phyloP scores from a whole-genome alignment of 257 asterid genomes.

The Rubia yunnanensis region DNA sequence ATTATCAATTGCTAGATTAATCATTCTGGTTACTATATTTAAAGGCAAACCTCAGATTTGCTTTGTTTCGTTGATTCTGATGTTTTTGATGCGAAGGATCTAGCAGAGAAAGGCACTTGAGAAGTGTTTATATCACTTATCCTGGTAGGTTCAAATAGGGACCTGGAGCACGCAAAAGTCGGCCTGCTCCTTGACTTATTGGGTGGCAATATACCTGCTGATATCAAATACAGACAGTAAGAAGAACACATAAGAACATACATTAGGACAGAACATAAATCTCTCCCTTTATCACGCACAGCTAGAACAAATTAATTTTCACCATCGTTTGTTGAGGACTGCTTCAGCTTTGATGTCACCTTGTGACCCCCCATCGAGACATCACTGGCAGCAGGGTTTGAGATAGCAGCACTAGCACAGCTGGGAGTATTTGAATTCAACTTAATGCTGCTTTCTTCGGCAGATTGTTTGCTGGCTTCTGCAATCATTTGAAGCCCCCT shows the following conservation, averaged over 20 bases:
- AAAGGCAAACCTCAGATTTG: slow-evolving; percentile 50
- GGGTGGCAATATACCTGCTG: slow-evolving; percentile 42
- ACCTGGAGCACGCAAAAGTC: slow-evolving; percentile 22
- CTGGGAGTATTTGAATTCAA: slow-evolving; percentile 16
- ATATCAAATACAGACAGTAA: slow-evolving; percentile 7
- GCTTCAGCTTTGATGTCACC: slow-evolving; percentile 44
- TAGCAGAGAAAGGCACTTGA: slow-evolving; percentile 27
- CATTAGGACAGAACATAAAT: not conserved
- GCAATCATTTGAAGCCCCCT: slow-evolving; percentile 42
- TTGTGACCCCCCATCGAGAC: slow-evolving; percentile 24
- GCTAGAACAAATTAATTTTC: not conserved
- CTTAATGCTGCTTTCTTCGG: slow-evolving; percentile 24
- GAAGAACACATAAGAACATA: not conserved
- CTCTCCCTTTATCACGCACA: not conserved
- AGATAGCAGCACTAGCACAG: slow-evolving; percentile 5
- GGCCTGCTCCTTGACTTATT: slow-evolving; percentile 23
- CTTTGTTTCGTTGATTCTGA: slow-evolving; percentile 40
- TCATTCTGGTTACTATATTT: not conserved
- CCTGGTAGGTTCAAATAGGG: slow-evolving; percentile 37
- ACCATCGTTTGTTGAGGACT: slow-evolving; percentile 50
- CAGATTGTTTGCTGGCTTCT: slow-evolving; percentile 19
- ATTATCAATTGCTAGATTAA: not conserved
- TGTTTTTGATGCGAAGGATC: slow-evolving; percentile 57
- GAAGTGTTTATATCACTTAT: slow-evolving; percentile 21
- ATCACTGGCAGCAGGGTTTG: slow-evolving; percentile 17